phyloP scores from a whole-genome alignment of 768 basidiomycete genomes.

The Pluteus cervinus region DNA sequence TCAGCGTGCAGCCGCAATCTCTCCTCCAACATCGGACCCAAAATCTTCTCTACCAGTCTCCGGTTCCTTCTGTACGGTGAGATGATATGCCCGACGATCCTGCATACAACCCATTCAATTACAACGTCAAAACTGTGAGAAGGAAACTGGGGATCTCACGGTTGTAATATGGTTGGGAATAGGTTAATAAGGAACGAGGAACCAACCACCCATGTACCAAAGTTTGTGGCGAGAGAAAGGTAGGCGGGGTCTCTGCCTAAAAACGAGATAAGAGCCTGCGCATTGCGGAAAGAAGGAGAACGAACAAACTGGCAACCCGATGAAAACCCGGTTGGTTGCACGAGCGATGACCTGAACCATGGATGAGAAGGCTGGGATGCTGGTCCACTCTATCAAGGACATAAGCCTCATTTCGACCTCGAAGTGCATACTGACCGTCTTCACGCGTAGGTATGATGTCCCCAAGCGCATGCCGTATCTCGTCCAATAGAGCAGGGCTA shows the following conservation, averaged over 20 bases:
- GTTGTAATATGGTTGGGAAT: background rate
- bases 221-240: slow-evolving; percentile 4
- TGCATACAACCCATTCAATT: no score
- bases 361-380: slow-evolving; percentile 8
- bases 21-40: slow-evolving; percentile 22
- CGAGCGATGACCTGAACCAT: slow-evolving; percentile 15
- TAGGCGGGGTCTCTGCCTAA: slow-evolving; percentile 14
- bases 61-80: no score
- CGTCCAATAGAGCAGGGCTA: slow-evolving; percentile 18
- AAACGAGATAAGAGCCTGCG: no score
- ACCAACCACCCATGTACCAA: slow-evolving; percentile 4
- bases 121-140: no score
- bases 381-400: slow-evolving; percentile 13
- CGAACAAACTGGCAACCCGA: slow-evolving; percentile 20
- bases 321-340: slow-evolving; percentile 21
- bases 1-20: slow-evolving; percentile 16
- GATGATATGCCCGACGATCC: no score
- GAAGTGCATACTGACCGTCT: no score
- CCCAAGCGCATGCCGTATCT: slow-evolving; percentile 15
- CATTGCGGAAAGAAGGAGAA: background rate
- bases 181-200: background rate
- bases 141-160: slow-evolving; percentile 1
- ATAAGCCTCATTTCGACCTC: no score
- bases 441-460: slow-evolving; percentile 10
- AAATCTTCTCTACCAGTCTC: slow-evolving; percentile 13